These are phyloP conservation scores for Mrakiaceae sp. DNA, from an alignment of 1,284 basidiomycete species.

Conservation along the genomic window DNA sequence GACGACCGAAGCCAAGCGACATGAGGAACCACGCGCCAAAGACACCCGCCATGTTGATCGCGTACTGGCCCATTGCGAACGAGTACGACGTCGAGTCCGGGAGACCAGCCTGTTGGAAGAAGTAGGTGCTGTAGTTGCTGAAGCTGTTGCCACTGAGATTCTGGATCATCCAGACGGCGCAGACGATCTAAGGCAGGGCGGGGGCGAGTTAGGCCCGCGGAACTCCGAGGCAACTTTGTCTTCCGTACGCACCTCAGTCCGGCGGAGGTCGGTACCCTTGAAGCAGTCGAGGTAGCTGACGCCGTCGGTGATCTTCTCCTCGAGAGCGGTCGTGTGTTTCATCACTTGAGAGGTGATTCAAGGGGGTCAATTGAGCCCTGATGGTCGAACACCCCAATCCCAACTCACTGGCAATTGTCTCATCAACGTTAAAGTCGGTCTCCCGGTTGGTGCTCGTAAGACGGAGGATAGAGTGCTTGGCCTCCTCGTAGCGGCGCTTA, in stretches of 20 bases:
- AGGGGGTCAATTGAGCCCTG: too few species aligned
- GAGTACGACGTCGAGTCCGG: slow-evolving; percentile 33
- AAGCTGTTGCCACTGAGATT: slow-evolving; percentile 27
- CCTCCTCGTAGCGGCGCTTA: slow-evolving; percentile 38
- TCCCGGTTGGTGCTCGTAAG: slow-evolving; percentile 23
- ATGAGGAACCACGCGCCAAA: too few species aligned
- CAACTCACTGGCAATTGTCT: background rate
- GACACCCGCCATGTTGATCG: too few species aligned
- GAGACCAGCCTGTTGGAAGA: slow-evolving; percentile 38
- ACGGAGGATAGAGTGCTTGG: slow-evolving; percentile 32
- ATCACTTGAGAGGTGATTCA: slow-evolving; percentile 18
- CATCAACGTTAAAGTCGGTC: too few species aligned
- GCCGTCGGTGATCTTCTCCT: slow-evolving; percentile 26
- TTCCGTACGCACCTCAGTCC: slow-evolving; percentile 24
- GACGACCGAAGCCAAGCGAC: slow-evolving; percentile 27
- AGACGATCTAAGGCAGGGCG: slow-evolving; percentile 23
- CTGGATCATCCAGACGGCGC: slow-evolving; percentile 31
- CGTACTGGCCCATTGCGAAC: slow-evolving; percentile 23
- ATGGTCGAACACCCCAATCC: background rate
- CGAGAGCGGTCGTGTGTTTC: slow-evolving; percentile 36
- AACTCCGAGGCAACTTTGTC: too few species aligned
- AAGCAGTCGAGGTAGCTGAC: slow-evolving; percentile 39
- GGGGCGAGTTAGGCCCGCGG: too few species aligned
- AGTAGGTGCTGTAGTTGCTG: slow-evolving; percentile 31
- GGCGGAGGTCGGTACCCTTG: slow-evolving; percentile 33